These are phyloP conservation scores for Phoma herbarum DNA, from an alignment of 2,329 filamentous ascomycete genomes.

Conservation along the genomic window DNA sequence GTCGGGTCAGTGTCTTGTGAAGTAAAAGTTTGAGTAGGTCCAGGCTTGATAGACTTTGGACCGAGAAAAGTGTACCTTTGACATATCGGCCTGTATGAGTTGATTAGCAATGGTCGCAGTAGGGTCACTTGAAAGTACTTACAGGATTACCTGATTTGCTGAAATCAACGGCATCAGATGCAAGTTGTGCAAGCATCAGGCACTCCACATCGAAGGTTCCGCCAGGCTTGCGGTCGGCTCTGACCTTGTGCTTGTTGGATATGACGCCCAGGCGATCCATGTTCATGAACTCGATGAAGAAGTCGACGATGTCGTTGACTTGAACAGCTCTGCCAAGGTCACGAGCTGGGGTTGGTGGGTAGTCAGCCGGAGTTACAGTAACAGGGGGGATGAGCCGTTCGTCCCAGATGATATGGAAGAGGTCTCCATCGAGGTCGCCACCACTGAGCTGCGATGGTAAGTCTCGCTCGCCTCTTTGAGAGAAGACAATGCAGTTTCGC, in stretches of 20 bases:
- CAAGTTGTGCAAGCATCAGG: conserved; percentile 52
- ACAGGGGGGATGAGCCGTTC: conserved; percentile 55
- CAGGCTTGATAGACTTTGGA: no score
- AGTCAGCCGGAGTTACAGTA: conserved; percentile 71
- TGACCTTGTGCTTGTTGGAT: conserved; percentile 52
- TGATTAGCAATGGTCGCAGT: background rate
- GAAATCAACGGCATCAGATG: conserved; percentile 47
- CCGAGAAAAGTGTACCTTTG: background rate
- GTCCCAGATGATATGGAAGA: conserved; percentile 84
- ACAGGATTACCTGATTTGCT: conserved; percentile 39
- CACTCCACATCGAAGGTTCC: conserved; percentile 47
- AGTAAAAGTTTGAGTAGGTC: no score
- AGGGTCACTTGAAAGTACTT: background rate
- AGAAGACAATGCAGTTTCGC: conserved; percentile 81
- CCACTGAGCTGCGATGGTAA: conserved; percentile 81
- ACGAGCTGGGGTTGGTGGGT: conserved; percentile 65
- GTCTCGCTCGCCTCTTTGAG: conserved; percentile 73
- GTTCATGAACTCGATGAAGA: conserved; percentile 71
- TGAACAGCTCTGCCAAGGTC: conserved; percentile 69
- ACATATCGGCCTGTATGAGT: conserved; percentile 19
- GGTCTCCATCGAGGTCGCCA: conserved; percentile 84
- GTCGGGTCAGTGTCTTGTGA: background rate
- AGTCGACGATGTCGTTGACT: conserved; percentile 74
- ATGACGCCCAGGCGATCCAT: conserved; percentile 56
- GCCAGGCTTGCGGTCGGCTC: conserved; percentile 48